phyloP scores from a whole-genome alignment of 1,284 basidiomycete genomes.

The Acaromyces ingoldii region DNA sequence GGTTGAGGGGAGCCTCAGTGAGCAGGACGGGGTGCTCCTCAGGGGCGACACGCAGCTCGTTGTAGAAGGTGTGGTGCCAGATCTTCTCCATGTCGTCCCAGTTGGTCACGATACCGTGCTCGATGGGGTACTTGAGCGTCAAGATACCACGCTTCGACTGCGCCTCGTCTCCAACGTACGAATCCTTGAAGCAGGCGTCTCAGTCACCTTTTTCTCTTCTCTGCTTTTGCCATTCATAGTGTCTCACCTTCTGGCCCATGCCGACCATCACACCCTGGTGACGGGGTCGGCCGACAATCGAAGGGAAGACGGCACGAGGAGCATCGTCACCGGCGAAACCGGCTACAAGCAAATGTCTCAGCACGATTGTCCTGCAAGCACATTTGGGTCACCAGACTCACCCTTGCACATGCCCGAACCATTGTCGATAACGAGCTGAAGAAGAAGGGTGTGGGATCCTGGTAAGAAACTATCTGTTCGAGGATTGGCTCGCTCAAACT shows the following conservation, averaged over 20 bases:
- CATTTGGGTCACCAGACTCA: too few species aligned
- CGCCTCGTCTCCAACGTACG: conserved; percentile 67
- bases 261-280: conserved; percentile 84
- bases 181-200: conserved; percentile 40
- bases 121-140: conserved; percentile 66
- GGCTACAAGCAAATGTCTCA: conserved; percentile 18
- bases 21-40: conserved; percentile 91
- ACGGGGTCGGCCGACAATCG: conserved; percentile 84
- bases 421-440: conserved; percentile 52
- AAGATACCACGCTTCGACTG: conserved; percentile 94
- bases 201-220: background rate
- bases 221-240: background rate
- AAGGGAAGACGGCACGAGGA: conserved; percentile 72
- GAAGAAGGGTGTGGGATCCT: background rate
- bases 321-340: conserved; percentile 70
- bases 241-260: conserved; percentile 53
- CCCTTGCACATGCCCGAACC: conserved; percentile 52
- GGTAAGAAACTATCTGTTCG: background rate
- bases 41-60: conserved; percentile 56
- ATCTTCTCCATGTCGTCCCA: conserved; percentile 60
- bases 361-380: background rate
- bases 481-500: conserved; percentile 9
- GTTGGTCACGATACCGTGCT: conserved; percentile 78
- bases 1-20: conserved; percentile 91
- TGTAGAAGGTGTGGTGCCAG: conserved; percentile 53